A percentile compares a stretch with the other conserved stretches of the same genome.
phyloP scores from a whole-genome alignment of 768 basidiomycete genomes.

The Suillus tomentosus region DNA sequence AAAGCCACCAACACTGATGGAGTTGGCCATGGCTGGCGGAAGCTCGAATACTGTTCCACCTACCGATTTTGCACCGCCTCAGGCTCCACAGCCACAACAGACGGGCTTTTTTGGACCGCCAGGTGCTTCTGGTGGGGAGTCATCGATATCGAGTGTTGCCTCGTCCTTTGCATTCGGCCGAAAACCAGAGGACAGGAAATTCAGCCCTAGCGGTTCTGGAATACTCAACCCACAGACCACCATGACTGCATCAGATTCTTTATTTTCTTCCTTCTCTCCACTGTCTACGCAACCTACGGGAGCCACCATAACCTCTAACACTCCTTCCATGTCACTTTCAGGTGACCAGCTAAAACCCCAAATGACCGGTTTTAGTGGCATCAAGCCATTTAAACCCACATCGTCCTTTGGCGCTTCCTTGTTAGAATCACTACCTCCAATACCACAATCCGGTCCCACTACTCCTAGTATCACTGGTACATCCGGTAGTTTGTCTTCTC shows the following conservation, averaged over 20 bases:
- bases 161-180: conserved; percentile 63
- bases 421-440: conserved; percentile 72
- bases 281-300: conserved; percentile 57
- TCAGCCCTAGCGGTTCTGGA: conserved; percentile 17
- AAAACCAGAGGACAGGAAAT: conserved; percentile 32
- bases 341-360: conserved; percentile 41
- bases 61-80: conserved; percentile 30
- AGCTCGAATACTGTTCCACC: conserved; percentile 17
- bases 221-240: conserved; percentile 35
- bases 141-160: conserved; percentile 68
- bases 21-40: conserved; percentile 61
- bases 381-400: conserved; percentile 83
- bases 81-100: conserved; percentile 30
- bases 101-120: conserved; percentile 32
- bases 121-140: conserved; percentile 33
- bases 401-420: conserved; percentile 79
- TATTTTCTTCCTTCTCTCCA: conserved; percentile 42
- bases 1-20: conserved; percentile 78
- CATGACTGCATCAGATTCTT: conserved; percentile 45
- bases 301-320: conserved; percentile 34
- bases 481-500: conserved; percentile 17
- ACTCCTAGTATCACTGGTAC: conserved; percentile 41
- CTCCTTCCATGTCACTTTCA: conserved; percentile 32
- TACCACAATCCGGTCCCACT: conserved; percentile 57
- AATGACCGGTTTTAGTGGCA: conserved; percentile 53